Evolutionary conservation across 768 basidiomycete species (phyloP).

Genomic region (Lepiota subincarnata): DNA sequence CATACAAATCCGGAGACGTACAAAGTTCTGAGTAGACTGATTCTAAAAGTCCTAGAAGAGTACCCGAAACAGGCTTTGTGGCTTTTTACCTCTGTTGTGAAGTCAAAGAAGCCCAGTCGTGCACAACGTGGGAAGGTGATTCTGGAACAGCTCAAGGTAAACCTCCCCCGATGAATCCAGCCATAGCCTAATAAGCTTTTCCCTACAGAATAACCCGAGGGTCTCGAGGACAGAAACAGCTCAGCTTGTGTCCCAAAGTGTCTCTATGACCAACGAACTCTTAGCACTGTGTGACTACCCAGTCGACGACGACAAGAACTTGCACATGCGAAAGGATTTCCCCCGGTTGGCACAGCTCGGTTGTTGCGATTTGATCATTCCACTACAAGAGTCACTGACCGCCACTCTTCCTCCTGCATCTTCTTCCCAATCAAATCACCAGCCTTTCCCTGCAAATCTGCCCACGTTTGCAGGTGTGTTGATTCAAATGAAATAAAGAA

Average conservation of each 20-base stretch:
- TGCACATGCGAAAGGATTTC: conserved; percentile 55
- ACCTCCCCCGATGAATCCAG: conserved; percentile 9
- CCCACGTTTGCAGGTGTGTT: conserved; percentile 73
- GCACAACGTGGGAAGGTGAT: conserved; percentile 56
- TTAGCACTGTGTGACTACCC: conserved; percentile 60
- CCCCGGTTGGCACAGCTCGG: conserved; percentile 50
- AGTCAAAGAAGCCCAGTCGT: conserved; percentile 70
- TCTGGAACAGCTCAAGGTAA: conserved; percentile 55
- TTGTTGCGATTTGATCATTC: conserved; percentile 74
- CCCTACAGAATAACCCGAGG: background rate
- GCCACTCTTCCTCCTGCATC: conserved; percentile 81
- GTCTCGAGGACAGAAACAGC: conserved; percentile 31
- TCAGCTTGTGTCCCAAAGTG: conserved; percentile 48
- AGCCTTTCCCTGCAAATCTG: conserved; percentile 74
- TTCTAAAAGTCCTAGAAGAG: conserved; percentile 66
- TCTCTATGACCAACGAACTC: conserved; percentile 65
- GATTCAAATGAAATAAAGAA: background rate
- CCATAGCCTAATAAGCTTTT: background rate
- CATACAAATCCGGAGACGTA: conserved; percentile 65
- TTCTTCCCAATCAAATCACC: conserved; percentile 53
- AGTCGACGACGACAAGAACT: conserved; percentile 35
- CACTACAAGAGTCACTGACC: conserved; percentile 89
- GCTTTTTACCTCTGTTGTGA: conserved; percentile 85
- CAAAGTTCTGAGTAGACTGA: conserved; percentile 57
- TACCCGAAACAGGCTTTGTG: conserved; percentile 92